These are phyloP conservation scores for Suhomyces bribrorum DNA, from an alignment of 1,139 yeast genomes.

Conservation along the genomic window DNA sequence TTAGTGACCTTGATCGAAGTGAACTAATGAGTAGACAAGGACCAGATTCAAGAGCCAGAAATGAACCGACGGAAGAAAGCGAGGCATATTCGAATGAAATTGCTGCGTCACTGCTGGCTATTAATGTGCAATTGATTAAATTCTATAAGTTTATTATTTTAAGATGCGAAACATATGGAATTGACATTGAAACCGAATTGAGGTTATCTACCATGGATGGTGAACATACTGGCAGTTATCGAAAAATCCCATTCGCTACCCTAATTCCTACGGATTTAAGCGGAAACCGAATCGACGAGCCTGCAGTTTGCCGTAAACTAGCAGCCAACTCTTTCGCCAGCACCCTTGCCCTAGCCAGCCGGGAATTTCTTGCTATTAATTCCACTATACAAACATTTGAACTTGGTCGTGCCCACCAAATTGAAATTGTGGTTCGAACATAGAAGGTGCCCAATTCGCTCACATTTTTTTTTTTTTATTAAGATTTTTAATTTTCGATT, in stretches of 20 bases:
- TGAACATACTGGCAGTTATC: no score
- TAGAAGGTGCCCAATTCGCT: background rate
- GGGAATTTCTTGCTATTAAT: constrained; percentile 7
- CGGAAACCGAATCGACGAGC: constrained; percentile 11
- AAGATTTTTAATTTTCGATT: no score
- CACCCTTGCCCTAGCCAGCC: constrained; percentile 39
- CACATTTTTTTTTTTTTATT: background rate
- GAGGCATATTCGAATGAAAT: background rate
- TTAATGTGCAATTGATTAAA: constrained; percentile 10
- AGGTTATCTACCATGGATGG: no score
- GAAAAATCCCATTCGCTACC: constrained; percentile 17
- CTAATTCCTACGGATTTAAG: constrained; percentile 20
- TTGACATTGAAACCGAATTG: background rate
- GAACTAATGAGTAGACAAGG: constrained; percentile 3
- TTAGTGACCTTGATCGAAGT: constrained; percentile 14
- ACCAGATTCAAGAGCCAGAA: background rate
- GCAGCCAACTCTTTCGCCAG: constrained; percentile 44
- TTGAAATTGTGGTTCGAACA: constrained; percentile 1
- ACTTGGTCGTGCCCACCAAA: constrained; percentile 1
- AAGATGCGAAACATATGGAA: constrained; percentile 4
- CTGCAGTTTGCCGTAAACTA: constrained; percentile 22
- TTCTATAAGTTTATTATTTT: constrained; percentile 17
- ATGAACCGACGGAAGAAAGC: background rate
- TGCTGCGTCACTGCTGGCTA: background rate
- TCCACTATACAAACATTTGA: background rate